Conservation (phyloP, 768 basidiomycete species). For the Leccinum rimulosum region DNA sequence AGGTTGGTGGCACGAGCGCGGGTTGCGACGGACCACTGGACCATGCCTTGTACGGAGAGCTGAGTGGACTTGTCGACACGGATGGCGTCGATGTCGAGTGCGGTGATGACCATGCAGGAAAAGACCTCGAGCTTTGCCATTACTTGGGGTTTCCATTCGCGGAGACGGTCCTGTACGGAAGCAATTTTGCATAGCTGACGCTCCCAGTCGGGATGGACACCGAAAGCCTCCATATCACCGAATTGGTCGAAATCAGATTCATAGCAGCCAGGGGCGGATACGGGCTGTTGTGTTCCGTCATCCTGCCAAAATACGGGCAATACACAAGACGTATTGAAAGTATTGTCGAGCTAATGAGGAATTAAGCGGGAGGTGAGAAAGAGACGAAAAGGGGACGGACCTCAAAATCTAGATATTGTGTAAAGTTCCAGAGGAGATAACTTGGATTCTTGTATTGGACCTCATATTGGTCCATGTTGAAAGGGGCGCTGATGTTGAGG, state of each 20-base stretch:
- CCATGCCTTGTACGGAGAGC: slow-evolving; percentile 78
- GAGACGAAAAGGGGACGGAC: slow-evolving; percentile 36
- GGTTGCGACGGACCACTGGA: slow-evolving; percentile 71
- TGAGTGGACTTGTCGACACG: slow-evolving; percentile 96
- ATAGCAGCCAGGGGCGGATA: slow-evolving; percentile 71
- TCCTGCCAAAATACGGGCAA: slow-evolving; percentile 82
- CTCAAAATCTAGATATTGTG: slow-evolving; percentile 79
- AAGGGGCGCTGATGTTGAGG: slow-evolving; percentile 79
- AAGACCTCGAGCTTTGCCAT: slow-evolving; percentile 76
- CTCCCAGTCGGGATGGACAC: slow-evolving; percentile 93
- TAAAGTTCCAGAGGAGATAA: slow-evolving; percentile 84
- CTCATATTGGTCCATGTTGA: slow-evolving; percentile 69
- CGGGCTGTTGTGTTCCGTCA: slow-evolving; percentile 50
- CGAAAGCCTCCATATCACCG: slow-evolving; percentile 96
- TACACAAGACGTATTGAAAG: slow-evolving; percentile 69
- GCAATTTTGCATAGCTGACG: slow-evolving; percentile 95
- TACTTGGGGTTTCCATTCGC: slow-evolving; percentile 85
- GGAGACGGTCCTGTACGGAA: slow-evolving; percentile 92
- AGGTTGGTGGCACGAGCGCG: slow-evolving; percentile 68
- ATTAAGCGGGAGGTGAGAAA: not conserved
- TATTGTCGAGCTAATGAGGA: slow-evolving; percentile 53
- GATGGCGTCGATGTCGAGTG: slow-evolving; percentile 90
- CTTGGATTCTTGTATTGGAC: slow-evolving; percentile 71
- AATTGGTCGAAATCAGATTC: slow-evolving; percentile 91
- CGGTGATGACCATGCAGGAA: slow-evolving; percentile 82